Evolutionary conservation across 495 filamentous ascomycete genomes (phyloP), one percentile per base, ranked within the genome.

Genomic region (Xanthoparmelia taractica): DNA sequence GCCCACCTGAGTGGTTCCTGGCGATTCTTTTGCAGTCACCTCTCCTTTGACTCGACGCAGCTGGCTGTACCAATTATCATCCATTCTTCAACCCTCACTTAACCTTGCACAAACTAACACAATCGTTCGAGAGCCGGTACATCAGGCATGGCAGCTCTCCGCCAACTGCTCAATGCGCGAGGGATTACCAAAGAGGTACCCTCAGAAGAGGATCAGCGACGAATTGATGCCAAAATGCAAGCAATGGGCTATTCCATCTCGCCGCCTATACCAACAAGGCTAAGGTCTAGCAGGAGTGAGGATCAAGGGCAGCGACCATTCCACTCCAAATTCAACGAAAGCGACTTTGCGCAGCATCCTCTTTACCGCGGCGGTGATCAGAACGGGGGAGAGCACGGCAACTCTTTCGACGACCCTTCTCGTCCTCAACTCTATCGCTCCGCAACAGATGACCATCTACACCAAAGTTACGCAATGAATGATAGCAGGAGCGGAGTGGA

Each of bases 111-210:
- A 25, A 33, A 15, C 50, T 15, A 54, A 5, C 15, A 20, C 50
- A 20, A 8, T 33, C 50, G 3, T 33, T 54, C 20, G 2, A 69
- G 47, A 76, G 67, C 13, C 64, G 23, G 0, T 11, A 1, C 25
- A 50, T 50, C 47, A 70, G 65, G 74, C 75, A 63, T 78, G 64
- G 64, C 71, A 75, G 62, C 66, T 61, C 36, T 67, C 41, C 66
- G 66, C 40, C 63, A 64, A 40, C 45, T 67, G 10, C 50, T 67
- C 23, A 67, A 65, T 56, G 58, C 62, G 27, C 56, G 62, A 58
- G 62, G 48, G 29, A 47, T 58, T 27, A 27, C 59, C 33, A 60
- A 59, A 25, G 59, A 65, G 2, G 41, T 45, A 33, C 33, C 58
- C 20, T 58, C 61, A 6, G 57, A 59, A 4, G 66, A 67, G 11